Evolutionary conservation across 2,329 filamentous ascomycete species (phyloP).

Genomic region (Intubia oerlemansii): DNA sequence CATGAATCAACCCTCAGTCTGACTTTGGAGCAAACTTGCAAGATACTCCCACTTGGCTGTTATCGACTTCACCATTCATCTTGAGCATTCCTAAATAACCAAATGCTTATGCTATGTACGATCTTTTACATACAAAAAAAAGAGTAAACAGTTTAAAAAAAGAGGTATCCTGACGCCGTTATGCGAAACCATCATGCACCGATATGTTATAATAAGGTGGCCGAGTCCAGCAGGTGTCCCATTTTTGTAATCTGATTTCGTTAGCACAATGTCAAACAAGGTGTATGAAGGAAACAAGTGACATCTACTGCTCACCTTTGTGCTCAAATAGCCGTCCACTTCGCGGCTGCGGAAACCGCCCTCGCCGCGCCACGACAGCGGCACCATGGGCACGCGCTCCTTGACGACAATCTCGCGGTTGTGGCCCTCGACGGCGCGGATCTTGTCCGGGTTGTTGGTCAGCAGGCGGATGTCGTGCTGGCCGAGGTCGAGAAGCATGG

Average conservation of each 20-base stretch:
- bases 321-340: slow-evolving; percentile 82
- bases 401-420: slow-evolving; percentile 71
- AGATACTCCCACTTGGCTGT: too few relatives aligned
- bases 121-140: too few relatives aligned
- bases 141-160: too few relatives aligned
- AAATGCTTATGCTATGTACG: too few relatives aligned
- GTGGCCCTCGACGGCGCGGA: slow-evolving; percentile 80
- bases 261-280: not conserved
- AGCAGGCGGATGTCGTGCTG: slow-evolving; percentile 59
- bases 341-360: slow-evolving; percentile 72
- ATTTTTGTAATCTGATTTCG: slow-evolving; percentile 55
- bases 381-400: slow-evolving; percentile 88
- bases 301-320: slow-evolving; percentile 47
- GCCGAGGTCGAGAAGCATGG: slow-evolving; percentile 76
- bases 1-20: too few relatives aligned
- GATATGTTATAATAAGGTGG: slow-evolving; percentile 2
- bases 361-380: slow-evolving; percentile 73
- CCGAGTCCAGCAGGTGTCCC: slow-evolving; percentile 53
- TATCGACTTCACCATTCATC: too few relatives aligned
- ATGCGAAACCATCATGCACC: too few relatives aligned
- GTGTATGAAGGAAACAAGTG: not conserved
- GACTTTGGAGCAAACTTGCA: too few relatives aligned
- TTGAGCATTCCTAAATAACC: too few relatives aligned
- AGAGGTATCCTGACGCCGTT: too few relatives aligned
- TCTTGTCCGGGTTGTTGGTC: slow-evolving; percentile 96